These are phyloP conservation scores for Arachis stenosperma DNA, from an alignment of 306 rosid species.

Conservation along the genomic window DNA sequence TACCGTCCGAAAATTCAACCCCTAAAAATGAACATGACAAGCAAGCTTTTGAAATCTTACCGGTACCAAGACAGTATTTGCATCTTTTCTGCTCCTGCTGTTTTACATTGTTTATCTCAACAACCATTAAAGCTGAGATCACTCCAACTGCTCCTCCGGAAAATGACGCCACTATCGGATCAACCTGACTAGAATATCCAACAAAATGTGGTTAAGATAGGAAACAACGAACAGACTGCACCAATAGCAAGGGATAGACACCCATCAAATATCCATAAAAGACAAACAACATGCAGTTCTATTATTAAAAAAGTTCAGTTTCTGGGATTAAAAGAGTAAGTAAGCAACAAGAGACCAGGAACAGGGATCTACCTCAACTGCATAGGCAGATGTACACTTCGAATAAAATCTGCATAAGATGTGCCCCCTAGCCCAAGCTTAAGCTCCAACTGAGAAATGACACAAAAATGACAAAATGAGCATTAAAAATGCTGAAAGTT, in stretches of 20 bases:
- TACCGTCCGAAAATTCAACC: slow-evolving; percentile 1
- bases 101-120: slow-evolving; percentile 93
- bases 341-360: slow-evolving; percentile 7
- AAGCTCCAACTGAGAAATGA: slow-evolving; percentile 79
- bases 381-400: slow-evolving; percentile 82
- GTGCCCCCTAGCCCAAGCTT: slow-evolving; percentile 97
- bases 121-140: slow-evolving; percentile 94
- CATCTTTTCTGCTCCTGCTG: slow-evolving; percentile 97
- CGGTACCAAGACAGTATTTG: slow-evolving; percentile 97
- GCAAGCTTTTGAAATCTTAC: slow-evolving; percentile 48
- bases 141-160: slow-evolving; percentile 99
- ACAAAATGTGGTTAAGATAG: slow-evolving; percentile 31
- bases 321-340: slow-evolving; percentile 1
- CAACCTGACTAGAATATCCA: slow-evolving; percentile 79
- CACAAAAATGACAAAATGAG: slow-evolving; percentile 2
- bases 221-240: slow-evolving; percentile 20
- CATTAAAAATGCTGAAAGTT: slow-evolving; percentile 13
- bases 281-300: slow-evolving; percentile 18
- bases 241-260: background rate
- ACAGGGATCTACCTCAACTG: slow-evolving; percentile 80
- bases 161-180: slow-evolving; percentile 97
- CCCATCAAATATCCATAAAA: slow-evolving; percentile 16
- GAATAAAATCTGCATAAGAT: slow-evolving; percentile 85
- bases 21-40: slow-evolving; percentile 9
- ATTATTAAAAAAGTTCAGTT: slow-evolving; percentile 14